Evolutionary conservation across 2,329 filamentous ascomycete genomes (phyloP).

Genomic region (Thermochaetoides dissita): DNA sequence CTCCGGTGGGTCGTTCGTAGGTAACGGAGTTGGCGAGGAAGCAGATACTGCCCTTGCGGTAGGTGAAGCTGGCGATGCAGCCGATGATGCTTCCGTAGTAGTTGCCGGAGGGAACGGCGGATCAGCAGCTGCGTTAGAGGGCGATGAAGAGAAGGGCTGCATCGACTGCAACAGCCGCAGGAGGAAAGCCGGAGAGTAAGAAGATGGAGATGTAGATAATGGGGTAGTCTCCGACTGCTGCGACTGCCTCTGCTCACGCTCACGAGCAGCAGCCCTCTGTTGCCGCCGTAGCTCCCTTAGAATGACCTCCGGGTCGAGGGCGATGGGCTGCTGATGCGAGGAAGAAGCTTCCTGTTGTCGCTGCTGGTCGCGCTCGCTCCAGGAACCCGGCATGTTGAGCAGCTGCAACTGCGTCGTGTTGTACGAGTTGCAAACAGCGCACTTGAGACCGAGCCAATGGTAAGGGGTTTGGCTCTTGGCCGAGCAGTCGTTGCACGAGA

Average conservation of each 20-base stretch:
- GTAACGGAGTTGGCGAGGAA: background rate
- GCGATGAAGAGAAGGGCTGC: background rate
- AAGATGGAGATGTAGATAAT: constrained; percentile 2
- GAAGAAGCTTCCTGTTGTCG: background rate
- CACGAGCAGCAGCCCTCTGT: background rate
- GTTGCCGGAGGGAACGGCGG: too few species aligned
- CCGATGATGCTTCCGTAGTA: too few species aligned
- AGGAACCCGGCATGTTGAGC: constrained; percentile 33
- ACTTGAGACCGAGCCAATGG: constrained; percentile 92
- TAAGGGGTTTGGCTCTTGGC: constrained; percentile 75
- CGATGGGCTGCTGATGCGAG: background rate
- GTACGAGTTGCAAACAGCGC: constrained; percentile 56
- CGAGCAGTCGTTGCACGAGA: constrained; percentile 91
- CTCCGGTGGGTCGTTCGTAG: too few species aligned
- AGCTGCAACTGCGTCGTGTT: constrained; percentile 51
- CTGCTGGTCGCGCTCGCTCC: constrained; percentile 10
- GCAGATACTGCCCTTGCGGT: too few species aligned
- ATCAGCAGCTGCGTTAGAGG: background rate
- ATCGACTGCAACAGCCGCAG: constrained; percentile 2
- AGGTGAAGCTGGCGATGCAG: too few species aligned
- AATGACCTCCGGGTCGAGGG: constrained; percentile 3
- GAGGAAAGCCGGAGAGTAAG: constrained; percentile 5
- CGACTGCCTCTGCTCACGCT: constrained; percentile 1
- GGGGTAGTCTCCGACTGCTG: background rate
- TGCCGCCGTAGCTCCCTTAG: constrained; percentile 1